Evolutionary conservation across 1,139 yeast species (phyloP), one percentile per base, ranked within the genome.

Genomic region (Sugiyamaella grinbergsii): DNA sequence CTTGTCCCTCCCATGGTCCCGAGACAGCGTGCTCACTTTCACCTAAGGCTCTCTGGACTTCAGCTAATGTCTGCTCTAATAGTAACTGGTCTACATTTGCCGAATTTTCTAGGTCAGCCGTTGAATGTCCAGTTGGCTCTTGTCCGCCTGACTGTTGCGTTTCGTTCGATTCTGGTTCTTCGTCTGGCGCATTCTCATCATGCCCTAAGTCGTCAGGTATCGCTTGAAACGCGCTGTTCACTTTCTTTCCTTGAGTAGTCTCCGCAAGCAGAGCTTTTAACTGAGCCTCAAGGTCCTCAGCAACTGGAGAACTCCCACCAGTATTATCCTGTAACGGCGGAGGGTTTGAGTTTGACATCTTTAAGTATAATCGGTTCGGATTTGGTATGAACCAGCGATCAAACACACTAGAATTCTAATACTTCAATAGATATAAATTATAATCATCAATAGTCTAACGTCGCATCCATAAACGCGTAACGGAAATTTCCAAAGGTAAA

Each of bases 61-160:
- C 42, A 15, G 47, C 47, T 26, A 43, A 18, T 13, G 42, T 43
- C 24, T 43, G 47, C n/a, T 43, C 47, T 16, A 43, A n/a, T n/a
- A 43, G 15, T 18, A 43, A 23, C 10, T 24, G 33, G 11, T 37
- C 28, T 5, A 34, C 20, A 19, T 43, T 34, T 2, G 37, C 18
- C 10, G 46, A 15, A 2, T 8, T 31, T 8, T 42, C 37, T 29
- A 24, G 42, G 4, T 18, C 41, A 11, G 24, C 29, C 8, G 28
- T 15, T 31, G 5, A 6, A 6, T 15, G 10, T 34, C 18, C 13
- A 8, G 23, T 28, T 7, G 18, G 18, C 28, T 36, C 40, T 2
- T 20, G 13, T 38, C 42, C 29, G 13, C 16, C 31, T n/a, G 22
- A 16, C 18, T 18, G 3, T 18, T 19, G 11, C 26, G 24, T 15